A percentile compares a stretch with the other conserved stretches of the same genome.
phyloP scores from a whole-genome alignment of 257 asterid species.

The Solanum neorickii region DNA sequence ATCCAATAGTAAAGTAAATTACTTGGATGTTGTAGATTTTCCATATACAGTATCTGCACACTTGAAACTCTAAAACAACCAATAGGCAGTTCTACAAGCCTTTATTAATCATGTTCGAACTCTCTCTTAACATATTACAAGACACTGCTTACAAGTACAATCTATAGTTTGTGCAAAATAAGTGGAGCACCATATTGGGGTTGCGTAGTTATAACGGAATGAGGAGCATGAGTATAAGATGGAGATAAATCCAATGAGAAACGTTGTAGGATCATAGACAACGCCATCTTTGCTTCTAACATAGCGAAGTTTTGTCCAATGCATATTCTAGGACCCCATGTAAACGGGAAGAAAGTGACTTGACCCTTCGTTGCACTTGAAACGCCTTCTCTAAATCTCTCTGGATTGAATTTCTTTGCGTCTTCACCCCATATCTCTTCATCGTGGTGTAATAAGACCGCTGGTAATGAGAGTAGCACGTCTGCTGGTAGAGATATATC shows the following conservation, averaged over 20 bases:
- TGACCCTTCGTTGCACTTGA: neutral
- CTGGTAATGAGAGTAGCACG: neutral
- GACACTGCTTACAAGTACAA: neutral
- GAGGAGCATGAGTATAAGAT: conserved; percentile 18
- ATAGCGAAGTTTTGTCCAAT: neutral
- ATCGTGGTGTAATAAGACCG: neutral
- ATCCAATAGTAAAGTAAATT: neutral
- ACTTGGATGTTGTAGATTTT: too few relatives aligned
- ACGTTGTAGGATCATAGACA: neutral
- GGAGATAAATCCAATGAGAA: neutral
- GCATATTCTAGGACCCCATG: conserved; percentile 25
- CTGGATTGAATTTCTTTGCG: neutral
- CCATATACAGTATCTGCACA: too few relatives aligned
- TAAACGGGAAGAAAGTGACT: conserved; percentile 14
- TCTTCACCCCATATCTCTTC: neutral
- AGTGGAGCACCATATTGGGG: conserved; percentile 10
- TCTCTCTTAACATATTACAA: neutral
- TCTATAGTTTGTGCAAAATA: neutral
- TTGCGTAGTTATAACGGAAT: neutral
- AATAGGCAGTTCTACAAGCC: neutral
- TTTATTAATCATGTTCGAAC: neutral
- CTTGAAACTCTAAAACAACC: too few relatives aligned
- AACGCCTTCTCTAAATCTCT: neutral
- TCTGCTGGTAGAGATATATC: neutral
- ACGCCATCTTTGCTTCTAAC: neutral